Conservation (phyloP, 2,329 filamentous ascomycete species). For the Phaeophleospora eucalypticola region DNA sequence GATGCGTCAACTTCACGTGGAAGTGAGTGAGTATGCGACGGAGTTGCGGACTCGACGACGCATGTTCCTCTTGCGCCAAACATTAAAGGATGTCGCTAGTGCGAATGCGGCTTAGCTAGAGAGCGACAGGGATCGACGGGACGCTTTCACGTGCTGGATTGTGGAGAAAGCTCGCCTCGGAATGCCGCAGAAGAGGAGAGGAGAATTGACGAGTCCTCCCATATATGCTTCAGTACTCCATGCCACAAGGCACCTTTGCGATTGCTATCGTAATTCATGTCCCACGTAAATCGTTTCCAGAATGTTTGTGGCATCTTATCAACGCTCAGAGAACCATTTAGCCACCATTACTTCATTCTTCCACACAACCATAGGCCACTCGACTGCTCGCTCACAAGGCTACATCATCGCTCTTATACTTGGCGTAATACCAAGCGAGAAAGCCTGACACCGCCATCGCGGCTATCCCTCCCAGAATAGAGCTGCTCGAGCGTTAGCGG, state of each 20-base stretch:
- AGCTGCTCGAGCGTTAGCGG: conserved; percentile 1
- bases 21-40: not conserved
- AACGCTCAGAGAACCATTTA: conserved; percentile 4
- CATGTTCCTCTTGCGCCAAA: not conserved
- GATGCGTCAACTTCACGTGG: not conserved
- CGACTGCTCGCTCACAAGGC: not conserved
- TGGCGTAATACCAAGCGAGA: conserved; percentile 5
- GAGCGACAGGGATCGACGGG: not conserved
- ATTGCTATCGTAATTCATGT: no score
- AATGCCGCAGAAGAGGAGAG: no score
- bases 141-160: not conserved
- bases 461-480: conserved; percentile 1
- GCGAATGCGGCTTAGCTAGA: not conserved
- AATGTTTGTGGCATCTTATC: not conserved
- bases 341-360: conserved; percentile 6
- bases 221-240: no score
- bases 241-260: no score
- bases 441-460: conserved; percentile 1
- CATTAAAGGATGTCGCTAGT: not conserved
- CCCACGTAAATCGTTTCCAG: no score
- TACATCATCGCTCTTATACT: conserved; percentile 6
- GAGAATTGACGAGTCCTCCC: no score
- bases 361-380: not conserved
- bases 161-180: not conserved
- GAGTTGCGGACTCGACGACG: not conserved